Conservation (phyloP, 495 filamentous ascomycete species). For the Daldinia caldariorum region DNA sequence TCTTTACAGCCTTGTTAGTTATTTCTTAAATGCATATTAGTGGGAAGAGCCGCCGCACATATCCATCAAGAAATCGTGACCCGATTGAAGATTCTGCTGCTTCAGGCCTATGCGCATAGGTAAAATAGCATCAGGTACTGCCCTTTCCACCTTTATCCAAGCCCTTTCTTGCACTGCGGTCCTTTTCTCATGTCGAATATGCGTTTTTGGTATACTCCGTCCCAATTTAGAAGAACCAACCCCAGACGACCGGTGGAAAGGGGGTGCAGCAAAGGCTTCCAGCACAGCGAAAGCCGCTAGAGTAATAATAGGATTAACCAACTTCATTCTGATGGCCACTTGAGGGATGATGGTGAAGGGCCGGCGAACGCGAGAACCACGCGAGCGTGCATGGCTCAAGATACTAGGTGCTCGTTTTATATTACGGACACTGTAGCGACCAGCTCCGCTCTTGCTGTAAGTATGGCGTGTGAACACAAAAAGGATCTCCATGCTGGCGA, state of each 20-base stretch:
- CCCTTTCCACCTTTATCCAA: conserved; percentile 48
- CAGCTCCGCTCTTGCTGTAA: conserved; percentile 31
- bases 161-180: conserved; percentile 59
- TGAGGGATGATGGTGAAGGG: background rate
- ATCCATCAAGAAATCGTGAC: conserved; percentile 47
- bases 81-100: conserved; percentile 43
- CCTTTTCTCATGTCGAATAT: conserved; percentile 50
- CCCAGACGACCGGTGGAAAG: conserved; percentile 13
- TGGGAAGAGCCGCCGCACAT: conserved; percentile 38
- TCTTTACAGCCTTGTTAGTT: conserved; percentile 87
- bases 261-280: conserved; percentile 31
- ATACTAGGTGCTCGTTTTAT: conserved; percentile 25
- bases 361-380: conserved; percentile 13
- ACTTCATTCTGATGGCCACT: conserved; percentile 34
- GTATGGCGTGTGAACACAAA: conserved; percentile 10
- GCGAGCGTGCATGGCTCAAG: conserved; percentile 6
- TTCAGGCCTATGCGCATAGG: conserved; percentile 45
- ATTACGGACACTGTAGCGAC: conserved; percentile 13
- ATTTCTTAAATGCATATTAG: conserved; percentile 61
- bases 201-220: conserved; percentile 41
- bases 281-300: conserved; percentile 25
- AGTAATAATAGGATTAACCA: conserved; percentile 24
- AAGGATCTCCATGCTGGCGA: conserved; percentile 20
- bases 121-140: conserved; percentile 39
- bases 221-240: conserved; percentile 8